Evolutionary conservation across 139 green algal genomes (phyloP).

Genomic region (Coelastrella sp.): DNA sequence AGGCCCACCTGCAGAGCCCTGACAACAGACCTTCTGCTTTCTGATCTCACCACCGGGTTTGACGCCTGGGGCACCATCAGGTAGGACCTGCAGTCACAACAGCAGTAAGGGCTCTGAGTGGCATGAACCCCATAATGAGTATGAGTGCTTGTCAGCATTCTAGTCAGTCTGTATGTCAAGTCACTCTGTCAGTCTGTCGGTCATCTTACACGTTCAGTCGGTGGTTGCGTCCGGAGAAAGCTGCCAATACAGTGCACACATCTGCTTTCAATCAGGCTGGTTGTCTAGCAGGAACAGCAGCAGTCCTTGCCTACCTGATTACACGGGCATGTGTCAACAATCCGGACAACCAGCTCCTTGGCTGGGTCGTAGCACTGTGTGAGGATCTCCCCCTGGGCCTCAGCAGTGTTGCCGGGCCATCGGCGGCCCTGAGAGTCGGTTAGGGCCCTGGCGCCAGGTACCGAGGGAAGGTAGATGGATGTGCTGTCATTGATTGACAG

Average conservation of each 20-base stretch:
- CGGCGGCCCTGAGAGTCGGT: conserved; percentile 47
- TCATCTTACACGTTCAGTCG: no score
- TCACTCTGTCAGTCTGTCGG: no score
- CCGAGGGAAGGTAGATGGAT: conserved; percentile 19
- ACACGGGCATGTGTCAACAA: conserved; percentile 70
- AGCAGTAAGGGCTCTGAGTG: neutral
- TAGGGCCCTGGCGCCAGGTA: neutral
- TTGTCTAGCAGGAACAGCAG: neutral
- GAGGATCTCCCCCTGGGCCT: conserved; percentile 30
- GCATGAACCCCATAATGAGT: no score
- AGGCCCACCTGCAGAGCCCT: conserved; percentile 46
- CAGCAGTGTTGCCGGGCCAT: conserved; percentile 62
- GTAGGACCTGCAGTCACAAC: conserved; percentile 49
- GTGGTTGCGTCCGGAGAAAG: no score
- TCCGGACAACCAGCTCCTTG: conserved; percentile 50
- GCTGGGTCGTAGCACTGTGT: conserved; percentile 48
- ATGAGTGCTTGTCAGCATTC: no score
- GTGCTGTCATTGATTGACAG: neutral
- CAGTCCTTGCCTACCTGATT: neutral
- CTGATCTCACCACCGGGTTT: conserved; percentile 52
- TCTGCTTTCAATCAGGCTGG: neutral
- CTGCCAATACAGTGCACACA: neutral
- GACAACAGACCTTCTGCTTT: conserved; percentile 69
- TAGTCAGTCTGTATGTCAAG: no score
- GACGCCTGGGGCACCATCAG: conserved; percentile 59